Evolutionary conservation across 805 yeast species (phyloP).

Genomic region (Starmera caribaea): DNA sequence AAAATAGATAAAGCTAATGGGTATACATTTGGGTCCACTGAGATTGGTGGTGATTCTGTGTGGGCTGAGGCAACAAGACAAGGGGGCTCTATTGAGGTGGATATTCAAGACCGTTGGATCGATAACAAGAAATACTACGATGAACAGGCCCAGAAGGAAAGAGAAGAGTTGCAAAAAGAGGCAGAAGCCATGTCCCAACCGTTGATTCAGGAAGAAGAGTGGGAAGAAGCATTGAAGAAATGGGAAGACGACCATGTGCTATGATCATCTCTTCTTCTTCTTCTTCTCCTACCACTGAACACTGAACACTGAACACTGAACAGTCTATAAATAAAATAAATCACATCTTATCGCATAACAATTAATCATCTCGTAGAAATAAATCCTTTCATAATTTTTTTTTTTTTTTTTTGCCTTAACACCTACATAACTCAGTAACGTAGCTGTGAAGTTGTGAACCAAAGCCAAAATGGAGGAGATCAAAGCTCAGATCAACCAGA

Average conservation of each 20-base stretch:
- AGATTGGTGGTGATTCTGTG: slow-evolving; percentile 91
- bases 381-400: no score
- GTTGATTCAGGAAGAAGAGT: slow-evolving; percentile 55
- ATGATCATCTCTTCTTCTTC: no score
- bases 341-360: no score
- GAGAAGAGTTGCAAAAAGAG: slow-evolving; percentile 31
- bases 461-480: no score
- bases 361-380: no score
- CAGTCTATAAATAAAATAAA: no score
- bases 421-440: no score
- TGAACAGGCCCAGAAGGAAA: slow-evolving; percentile 40
- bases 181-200: slow-evolving; percentile 30
- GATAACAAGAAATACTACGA: slow-evolving; percentile 78
- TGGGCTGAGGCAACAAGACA: slow-evolving; percentile 96
- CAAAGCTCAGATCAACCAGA: no score
- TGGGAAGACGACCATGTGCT: slow-evolving; percentile 34
- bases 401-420: no score
- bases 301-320: no score
- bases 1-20: slow-evolving; percentile 89
- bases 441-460: no score
- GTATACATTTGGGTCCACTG: slow-evolving; percentile 85
- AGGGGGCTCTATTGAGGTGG: slow-evolving; percentile 48
- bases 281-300: no score
- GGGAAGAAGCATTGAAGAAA: slow-evolving; percentile 55
- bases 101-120: slow-evolving; percentile 93